Percentiles rank a stretch among this genome's conserved stretches.
phyloP scores from a whole-genome alignment of 2,329 filamentous ascomycete genomes.

The Arachnomyces sp. region DNA sequence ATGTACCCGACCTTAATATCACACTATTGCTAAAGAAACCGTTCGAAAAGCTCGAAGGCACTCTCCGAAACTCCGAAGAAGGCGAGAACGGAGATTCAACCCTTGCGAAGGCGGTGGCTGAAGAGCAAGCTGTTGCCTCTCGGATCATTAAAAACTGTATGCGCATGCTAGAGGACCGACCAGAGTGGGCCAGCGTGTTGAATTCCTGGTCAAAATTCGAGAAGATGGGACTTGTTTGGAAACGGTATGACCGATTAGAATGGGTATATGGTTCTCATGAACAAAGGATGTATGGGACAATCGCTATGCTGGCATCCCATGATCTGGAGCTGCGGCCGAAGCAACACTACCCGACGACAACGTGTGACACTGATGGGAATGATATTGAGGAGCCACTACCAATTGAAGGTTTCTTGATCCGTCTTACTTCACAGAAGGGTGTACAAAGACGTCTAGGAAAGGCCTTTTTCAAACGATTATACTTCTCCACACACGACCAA shows the following conservation, averaged over 20 bases:
- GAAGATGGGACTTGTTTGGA: conserved; percentile 59
- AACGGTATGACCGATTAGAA: conserved; percentile 59
- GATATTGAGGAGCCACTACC: conserved; percentile 51
- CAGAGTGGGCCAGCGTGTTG: conserved; percentile 53
- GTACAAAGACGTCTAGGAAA: conserved; percentile 50
- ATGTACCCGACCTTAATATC: conserved; percentile 55
- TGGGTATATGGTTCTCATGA: conserved; percentile 60
- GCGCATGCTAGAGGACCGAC: conserved; percentile 47
- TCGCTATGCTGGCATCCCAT: conserved; percentile 58
- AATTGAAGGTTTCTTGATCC: conserved; percentile 57
- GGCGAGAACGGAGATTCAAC: conserved; percentile 31
- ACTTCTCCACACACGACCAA: conserved; percentile 57
- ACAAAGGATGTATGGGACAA: conserved; percentile 59
- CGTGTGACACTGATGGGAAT: conserved; percentile 29
- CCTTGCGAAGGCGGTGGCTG: conserved; percentile 24
- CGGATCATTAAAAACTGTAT: conserved; percentile 51
- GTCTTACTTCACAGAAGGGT: conserved; percentile 56
- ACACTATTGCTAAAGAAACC: conserved; percentile 52
- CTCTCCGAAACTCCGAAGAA: conserved; percentile 30
- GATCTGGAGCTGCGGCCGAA: conserved; percentile 59
- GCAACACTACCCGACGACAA: conserved; percentile 52
- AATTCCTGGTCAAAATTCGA: conserved; percentile 50
- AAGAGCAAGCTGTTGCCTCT: conserved; percentile 48
- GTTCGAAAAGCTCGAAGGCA: conserved; percentile 45
- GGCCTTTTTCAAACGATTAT: conserved; percentile 57